These are phyloP conservation scores for Phytophthora hybrid DNA, from an alignment of 352 stramenopile species.

Conservation along the genomic window DNA sequence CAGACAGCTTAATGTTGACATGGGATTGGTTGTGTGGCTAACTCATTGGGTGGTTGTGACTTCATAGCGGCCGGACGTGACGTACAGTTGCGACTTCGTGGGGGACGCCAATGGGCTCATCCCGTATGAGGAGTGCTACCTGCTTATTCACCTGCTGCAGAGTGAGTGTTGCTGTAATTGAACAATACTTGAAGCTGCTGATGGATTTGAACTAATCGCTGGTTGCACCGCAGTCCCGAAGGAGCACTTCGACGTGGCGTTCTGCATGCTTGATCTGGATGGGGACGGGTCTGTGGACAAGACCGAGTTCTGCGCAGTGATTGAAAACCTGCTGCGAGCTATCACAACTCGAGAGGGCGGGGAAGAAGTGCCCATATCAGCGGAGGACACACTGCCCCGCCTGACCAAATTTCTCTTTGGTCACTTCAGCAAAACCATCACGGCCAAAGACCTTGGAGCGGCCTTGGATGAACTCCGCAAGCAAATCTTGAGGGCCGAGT, in stretches of 20 bases:
- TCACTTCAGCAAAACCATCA: slow-evolving; percentile 66
- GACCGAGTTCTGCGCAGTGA: slow-evolving; percentile 74
- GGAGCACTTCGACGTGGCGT: slow-evolving; percentile 82
- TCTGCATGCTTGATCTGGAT: slow-evolving; percentile 86
- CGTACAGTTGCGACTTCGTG: slow-evolving; percentile 80
- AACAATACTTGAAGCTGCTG: not conserved
- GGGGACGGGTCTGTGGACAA: slow-evolving; percentile 80
- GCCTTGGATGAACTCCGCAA: slow-evolving; percentile 65
- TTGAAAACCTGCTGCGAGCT: slow-evolving; percentile 66
- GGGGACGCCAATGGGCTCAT: slow-evolving; percentile 77
- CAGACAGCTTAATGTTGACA: not conserved
- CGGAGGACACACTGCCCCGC: slow-evolving; percentile 58
- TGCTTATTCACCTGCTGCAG: slow-evolving; percentile 80
- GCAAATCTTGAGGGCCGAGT: slow-evolving; percentile 72
- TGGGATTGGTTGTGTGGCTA: not conserved
- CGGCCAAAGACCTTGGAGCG: slow-evolving; percentile 54
- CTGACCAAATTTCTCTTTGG: slow-evolving; percentile 77
- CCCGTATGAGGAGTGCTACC: slow-evolving; percentile 83
- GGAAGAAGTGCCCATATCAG: slow-evolving; percentile 40
- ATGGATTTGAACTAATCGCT: not conserved
- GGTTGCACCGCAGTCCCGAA: slow-evolving; percentile 54
- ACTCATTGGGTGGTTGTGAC: not conserved
- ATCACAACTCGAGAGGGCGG: slow-evolving; percentile 44
- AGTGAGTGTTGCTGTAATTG: slow-evolving; percentile 44
- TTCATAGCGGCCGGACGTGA: slow-evolving; percentile 55